Conservation (phyloP, 1,139 yeast genomes). For the Magnusiomyces suaveolens region DNA sequence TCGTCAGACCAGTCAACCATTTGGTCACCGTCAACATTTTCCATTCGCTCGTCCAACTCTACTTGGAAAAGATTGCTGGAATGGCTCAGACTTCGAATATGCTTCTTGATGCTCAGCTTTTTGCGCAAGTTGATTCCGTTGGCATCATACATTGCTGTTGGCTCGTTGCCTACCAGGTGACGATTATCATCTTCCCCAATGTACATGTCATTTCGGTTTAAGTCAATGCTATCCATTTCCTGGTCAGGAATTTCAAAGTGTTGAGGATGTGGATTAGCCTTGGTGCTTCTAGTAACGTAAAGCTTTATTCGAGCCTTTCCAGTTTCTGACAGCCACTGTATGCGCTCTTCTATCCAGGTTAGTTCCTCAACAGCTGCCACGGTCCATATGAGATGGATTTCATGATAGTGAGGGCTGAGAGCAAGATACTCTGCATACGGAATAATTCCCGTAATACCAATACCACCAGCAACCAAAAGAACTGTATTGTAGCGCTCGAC, state of each 20-base stretch:
- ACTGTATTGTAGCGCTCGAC: constrained; percentile 46
- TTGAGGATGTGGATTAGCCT: background rate
- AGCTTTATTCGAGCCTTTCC: constrained; percentile 24
- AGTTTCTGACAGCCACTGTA: constrained; percentile 18
- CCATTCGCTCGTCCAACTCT: constrained; percentile 8
- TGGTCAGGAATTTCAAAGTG: background rate
- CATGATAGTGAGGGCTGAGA: constrained; percentile 14
- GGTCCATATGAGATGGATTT: constrained; percentile 26
- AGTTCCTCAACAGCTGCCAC: constrained; percentile 22
- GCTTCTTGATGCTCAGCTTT: constrained; percentile 8
- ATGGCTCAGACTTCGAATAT: constrained; percentile 12
- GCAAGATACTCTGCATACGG: constrained; percentile 30
- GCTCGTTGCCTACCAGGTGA: constrained; percentile 1
- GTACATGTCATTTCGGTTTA: background rate
- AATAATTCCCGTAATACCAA: constrained; percentile 57
- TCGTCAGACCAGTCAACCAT: constrained; percentile 14
- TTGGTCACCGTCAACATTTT: constrained; percentile 12
- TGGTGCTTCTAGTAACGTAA: constrained; percentile 16
- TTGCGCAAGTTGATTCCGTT: background rate
- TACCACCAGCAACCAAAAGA: constrained; percentile 58
- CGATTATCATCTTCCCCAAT: background rate
- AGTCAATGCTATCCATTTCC: background rate
- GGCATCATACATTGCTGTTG: background rate
- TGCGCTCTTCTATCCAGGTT: constrained; percentile 23
- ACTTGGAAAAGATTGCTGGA: constrained; percentile 9